A percentile compares a stretch with the other conserved stretches of the same genome.
Conservation (phyloP, 2,329 filamentous ascomycete species). For the Sphaerulina vaccinii region DNA sequence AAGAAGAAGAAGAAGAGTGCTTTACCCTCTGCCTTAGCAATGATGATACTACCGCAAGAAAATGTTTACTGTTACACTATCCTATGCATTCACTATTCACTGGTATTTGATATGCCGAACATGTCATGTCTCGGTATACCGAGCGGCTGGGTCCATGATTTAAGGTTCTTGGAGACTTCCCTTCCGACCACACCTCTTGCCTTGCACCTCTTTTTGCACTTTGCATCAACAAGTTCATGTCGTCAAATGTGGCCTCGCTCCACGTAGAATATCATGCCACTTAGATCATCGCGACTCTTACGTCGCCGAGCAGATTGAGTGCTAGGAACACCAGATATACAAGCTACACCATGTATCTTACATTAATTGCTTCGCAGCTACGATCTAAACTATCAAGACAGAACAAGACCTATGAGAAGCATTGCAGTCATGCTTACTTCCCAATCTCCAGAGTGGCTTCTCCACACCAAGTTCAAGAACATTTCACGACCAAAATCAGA, state of each 20-base stretch:
- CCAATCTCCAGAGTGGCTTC: neutral
- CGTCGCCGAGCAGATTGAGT: no score
- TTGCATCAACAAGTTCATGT: neutral
- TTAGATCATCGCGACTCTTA: no score
- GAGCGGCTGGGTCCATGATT: neutral
- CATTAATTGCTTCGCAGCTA: no score
- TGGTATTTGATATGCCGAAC: neutral
- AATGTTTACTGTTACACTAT: neutral
- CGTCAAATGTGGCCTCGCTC: no score
- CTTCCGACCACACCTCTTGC: neutral
- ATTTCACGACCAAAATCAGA: no score
- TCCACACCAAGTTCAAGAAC: neutral
- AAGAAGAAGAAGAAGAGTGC: no score
- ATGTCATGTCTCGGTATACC: neutral
- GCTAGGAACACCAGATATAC: no score
- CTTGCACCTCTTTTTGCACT: neutral
- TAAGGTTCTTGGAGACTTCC: neutral
- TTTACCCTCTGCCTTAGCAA: neutral
- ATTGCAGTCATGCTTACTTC: neutral
- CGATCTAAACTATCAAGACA: neutral
- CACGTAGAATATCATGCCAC: no score
- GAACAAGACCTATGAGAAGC: neutral
- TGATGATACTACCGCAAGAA: neutral
- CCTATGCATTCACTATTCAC: neutral
- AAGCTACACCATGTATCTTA: neutral